Conservation (phyloP, 2,329 filamentous ascomycete species). For the Ustulina deusta region DNA sequence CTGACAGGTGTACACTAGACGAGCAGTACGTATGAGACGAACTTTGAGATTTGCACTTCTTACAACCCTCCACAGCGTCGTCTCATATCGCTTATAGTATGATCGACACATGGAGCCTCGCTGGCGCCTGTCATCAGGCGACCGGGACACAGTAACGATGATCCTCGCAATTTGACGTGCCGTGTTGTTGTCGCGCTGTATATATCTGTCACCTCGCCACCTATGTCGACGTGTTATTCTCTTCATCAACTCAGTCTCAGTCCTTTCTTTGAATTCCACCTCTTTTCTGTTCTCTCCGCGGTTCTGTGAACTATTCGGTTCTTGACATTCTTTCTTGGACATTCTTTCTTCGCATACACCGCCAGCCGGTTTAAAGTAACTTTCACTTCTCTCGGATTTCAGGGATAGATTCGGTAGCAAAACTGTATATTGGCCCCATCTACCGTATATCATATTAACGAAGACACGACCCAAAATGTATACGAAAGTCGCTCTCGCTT, state of each 20-base stretch:
- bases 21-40: conserved; percentile 37
- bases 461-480: conserved; percentile 57
- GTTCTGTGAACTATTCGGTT: conserved; percentile 56
- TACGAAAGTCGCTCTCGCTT: conserved; percentile 56
- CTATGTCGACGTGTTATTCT: conserved; percentile 34
- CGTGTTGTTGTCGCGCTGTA: conserved; percentile 20
- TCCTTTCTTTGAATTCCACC: conserved; percentile 48
- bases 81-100: conserved; percentile 38
- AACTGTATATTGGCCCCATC: conserved; percentile 32
- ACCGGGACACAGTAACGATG: conserved; percentile 21
- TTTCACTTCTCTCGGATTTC: conserved; percentile 36
- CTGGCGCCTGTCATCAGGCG: conserved; percentile 37
- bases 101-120: conserved; percentile 46
- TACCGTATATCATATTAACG: conserved; percentile 20
- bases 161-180: conserved; percentile 28
- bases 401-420: conserved; percentile 39
- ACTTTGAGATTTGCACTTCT: conserved; percentile 31
- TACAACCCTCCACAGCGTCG: conserved; percentile 20
- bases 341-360: conserved; percentile 46
- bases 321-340: conserved; percentile 49
- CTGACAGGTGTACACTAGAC: not conserved
- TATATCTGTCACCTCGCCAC: conserved; percentile 42
- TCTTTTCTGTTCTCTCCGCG: conserved; percentile 43
- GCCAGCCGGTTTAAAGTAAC: conserved; percentile 48
- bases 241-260: conserved; percentile 45